Conservation (phyloP, 148 eudicot genomes). For the Pouteria glomerata region DNA sequence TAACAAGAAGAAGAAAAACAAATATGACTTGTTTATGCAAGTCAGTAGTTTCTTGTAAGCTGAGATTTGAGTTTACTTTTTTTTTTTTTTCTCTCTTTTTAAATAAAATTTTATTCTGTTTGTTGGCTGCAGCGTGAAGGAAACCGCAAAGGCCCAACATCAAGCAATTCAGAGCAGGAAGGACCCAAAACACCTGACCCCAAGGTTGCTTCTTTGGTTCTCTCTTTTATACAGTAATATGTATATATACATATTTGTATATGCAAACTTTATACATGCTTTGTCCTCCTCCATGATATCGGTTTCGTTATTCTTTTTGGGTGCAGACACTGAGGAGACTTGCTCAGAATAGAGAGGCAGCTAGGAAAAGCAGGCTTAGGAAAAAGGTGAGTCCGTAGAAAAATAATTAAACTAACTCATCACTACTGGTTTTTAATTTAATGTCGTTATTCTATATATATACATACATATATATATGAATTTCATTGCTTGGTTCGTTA, state of each 20-base stretch:
- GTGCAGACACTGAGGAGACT: constrained; percentile 93
- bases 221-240: not conserved
- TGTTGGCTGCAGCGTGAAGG: constrained; percentile 72
- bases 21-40: too few relatives aligned
- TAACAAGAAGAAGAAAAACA: not conserved
- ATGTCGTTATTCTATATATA: not conserved
- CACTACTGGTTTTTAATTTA: not conserved
- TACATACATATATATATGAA: not conserved
- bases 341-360: constrained; percentile 99
- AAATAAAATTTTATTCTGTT: constrained; percentile 1
- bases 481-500: too few relatives aligned
- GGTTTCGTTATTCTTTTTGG: constrained; percentile 8
- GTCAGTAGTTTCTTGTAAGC: not conserved
- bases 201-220: constrained; percentile 40
- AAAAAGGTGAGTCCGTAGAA: constrained; percentile 60
- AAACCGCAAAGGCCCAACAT: constrained; percentile 67
- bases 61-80: constrained; percentile 15
- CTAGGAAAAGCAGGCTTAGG: constrained; percentile 98
- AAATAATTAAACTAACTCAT: not conserved
- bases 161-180: constrained; percentile 63
- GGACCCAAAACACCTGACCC: constrained; percentile 87
- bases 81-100: not conserved
- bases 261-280: not conserved
- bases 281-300: not conserved
- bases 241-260: not conserved